phyloP scores from a whole-genome alignment of 2,329 filamentous ascomycete species.

The Botrytis porri region DNA sequence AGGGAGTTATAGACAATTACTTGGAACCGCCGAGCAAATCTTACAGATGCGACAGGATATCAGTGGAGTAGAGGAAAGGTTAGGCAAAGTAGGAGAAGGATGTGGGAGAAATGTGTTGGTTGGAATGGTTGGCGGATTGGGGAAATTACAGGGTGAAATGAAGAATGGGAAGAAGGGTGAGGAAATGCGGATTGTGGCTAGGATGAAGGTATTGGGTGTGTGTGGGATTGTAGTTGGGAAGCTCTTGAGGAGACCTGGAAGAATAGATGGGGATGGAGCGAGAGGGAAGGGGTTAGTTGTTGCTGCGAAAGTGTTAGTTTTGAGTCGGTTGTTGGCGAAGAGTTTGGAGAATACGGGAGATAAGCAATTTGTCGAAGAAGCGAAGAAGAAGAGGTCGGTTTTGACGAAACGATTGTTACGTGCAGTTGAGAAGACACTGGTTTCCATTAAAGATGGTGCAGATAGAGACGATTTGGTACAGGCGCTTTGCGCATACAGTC shows the following conservation, averaged over 20 bases:
- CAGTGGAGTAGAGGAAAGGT: slow-evolving; percentile 65
- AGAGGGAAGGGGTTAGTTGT: slow-evolving; percentile 48
- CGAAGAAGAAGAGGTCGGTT: slow-evolving; percentile 61
- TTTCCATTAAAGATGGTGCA: slow-evolving; percentile 51
- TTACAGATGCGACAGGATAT: slow-evolving; percentile 83
- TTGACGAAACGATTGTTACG: slow-evolving; percentile 62
- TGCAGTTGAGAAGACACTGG: slow-evolving; percentile 67
- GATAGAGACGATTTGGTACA: slow-evolving; percentile 58
- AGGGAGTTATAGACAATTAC: slow-evolving; percentile 77
- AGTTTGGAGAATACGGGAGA: slow-evolving; percentile 56
- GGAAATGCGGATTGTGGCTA: slow-evolving; percentile 39
- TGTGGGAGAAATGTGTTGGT: slow-evolving; percentile 73
- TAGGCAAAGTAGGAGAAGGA: slow-evolving; percentile 69
- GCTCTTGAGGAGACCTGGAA: slow-evolving; percentile 43
- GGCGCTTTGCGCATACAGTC: slow-evolving; percentile 75
- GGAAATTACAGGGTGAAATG: slow-evolving; percentile 43
- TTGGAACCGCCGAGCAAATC: slow-evolving; percentile 91
- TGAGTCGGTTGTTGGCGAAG: slow-evolving; percentile 73
- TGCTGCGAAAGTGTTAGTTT: slow-evolving; percentile 69
- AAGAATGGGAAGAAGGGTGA: slow-evolving; percentile 33
- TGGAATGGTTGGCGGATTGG: slow-evolving; percentile 59
- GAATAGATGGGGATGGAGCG: slow-evolving; percentile 29
- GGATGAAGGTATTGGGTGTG: slow-evolving; percentile 50
- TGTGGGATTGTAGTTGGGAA: slow-evolving; percentile 50
- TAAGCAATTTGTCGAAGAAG: slow-evolving; percentile 49